These are phyloP conservation scores for Rauvolfia tetraphylla DNA, from an alignment of 257 asterid genomes.

Conservation along the genomic window DNA sequence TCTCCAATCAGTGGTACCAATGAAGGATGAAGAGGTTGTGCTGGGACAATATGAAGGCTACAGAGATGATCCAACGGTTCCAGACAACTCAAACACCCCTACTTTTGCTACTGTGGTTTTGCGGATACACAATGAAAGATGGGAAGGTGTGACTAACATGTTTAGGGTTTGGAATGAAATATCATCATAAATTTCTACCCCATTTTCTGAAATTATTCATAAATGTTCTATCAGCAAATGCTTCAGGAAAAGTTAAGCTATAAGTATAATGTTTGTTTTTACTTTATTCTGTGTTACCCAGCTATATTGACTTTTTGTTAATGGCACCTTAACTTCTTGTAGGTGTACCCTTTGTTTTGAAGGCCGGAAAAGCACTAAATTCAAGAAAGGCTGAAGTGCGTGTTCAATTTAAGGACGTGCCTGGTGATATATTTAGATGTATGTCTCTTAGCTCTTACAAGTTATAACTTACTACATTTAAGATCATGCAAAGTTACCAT, in stretches of 20 bases:
- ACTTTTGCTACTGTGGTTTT: slow-evolving; percentile 73
- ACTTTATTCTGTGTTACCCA: neutral
- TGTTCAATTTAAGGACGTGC: slow-evolving; percentile 95
- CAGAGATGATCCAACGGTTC: slow-evolving; percentile 85
- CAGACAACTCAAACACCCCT: slow-evolving; percentile 82
- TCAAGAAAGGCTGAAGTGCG: slow-evolving; percentile 96
- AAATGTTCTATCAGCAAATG: neutral
- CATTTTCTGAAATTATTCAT: neutral
- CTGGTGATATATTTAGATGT: slow-evolving; percentile 90
- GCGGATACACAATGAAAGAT: slow-evolving; percentile 80
- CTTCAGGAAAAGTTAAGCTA: neutral
- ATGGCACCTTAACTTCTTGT: slow-evolving; percentile 19
- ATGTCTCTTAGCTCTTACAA: slow-evolving; percentile 21
- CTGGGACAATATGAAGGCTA: slow-evolving; percentile 96
- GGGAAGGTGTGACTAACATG: slow-evolving; percentile 65
- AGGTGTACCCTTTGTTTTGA: slow-evolving; percentile 96
- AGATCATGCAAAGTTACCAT: neutral
- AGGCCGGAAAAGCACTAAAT: slow-evolving; percentile 95
- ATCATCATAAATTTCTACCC: neutral
- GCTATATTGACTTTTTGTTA: neutral
- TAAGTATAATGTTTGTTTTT: neutral
- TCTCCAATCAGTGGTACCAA: slow-evolving; percentile 87
- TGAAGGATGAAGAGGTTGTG: slow-evolving; percentile 86
- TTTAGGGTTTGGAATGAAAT: neutral
- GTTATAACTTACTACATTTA: neutral